Percentiles rank a stretch among this genome's conserved stretches.
Evolutionary conservation across 1,284 basidiomycete genomes (phyloP).

Genomic region (Cutaneotrichosporon spelunceum): DNA sequence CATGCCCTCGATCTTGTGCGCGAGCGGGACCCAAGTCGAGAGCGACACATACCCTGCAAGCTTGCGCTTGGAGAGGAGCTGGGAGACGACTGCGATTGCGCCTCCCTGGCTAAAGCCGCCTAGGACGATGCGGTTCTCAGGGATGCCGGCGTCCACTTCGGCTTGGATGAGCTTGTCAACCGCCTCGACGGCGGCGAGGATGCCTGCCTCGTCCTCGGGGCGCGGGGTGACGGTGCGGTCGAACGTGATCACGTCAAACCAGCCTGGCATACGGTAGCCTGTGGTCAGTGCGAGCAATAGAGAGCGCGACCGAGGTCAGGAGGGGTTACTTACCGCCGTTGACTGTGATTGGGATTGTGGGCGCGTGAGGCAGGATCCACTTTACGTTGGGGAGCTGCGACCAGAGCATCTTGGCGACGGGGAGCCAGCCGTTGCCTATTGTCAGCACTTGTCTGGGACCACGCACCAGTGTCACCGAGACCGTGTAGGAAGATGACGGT

Average conservation of each 20-base stretch:
- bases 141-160: slow-evolving; percentile 70
- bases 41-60: slow-evolving; percentile 70
- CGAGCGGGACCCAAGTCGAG: slow-evolving; percentile 73
- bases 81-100: slow-evolving; percentile 71
- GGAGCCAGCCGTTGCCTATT: slow-evolving; percentile 68
- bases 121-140: slow-evolving; percentile 59
- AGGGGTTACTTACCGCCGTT: slow-evolving; percentile 40
- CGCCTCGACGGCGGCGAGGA: slow-evolving; percentile 62
- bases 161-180: slow-evolving; percentile 68
- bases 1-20: slow-evolving; percentile 59
- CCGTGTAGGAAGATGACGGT: slow-evolving; percentile 73
- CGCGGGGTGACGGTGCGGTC: slow-evolving; percentile 56
- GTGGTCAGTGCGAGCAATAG: neutral
- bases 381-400: slow-evolving; percentile 67
- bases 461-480: slow-evolving; percentile 45
- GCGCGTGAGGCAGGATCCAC: slow-evolving; percentile 77
- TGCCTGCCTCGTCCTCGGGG: slow-evolving; percentile 67
- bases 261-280: slow-evolving; percentile 44
- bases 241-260: slow-evolving; percentile 76
- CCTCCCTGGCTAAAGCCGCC: slow-evolving; percentile 88
- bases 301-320: neutral
- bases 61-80: slow-evolving; percentile 64
- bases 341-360: slow-evolving; percentile 53
- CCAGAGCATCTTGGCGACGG: slow-evolving; percentile 66
- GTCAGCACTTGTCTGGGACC: neutral